Evolutionary conservation across 805 yeast genomes (phyloP).

Genomic region (Saitoella complicata): DNA sequence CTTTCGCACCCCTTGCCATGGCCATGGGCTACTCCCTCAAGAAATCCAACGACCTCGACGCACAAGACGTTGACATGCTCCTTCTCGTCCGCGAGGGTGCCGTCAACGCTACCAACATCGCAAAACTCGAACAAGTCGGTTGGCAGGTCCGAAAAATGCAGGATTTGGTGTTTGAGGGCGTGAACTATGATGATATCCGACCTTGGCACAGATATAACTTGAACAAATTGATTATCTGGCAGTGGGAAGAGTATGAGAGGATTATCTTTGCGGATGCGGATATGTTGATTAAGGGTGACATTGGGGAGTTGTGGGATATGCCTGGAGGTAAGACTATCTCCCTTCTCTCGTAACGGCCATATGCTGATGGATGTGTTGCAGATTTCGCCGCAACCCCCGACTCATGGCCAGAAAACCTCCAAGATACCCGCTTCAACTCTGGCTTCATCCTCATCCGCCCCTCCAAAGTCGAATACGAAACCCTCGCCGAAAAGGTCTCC

Average conservation of each 20-base stretch:
- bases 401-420: slow-evolving; percentile 15
- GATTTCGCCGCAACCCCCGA: slow-evolving; percentile 17
- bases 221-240: slow-evolving; percentile 44
- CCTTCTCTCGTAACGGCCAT: neutral
- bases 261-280: slow-evolving; percentile 40
- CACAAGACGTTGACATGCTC: slow-evolving; percentile 15
- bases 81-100: slow-evolving; percentile 17
- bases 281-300: slow-evolving; percentile 23
- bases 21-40: slow-evolving; percentile 15
- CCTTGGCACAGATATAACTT: slow-evolving; percentile 18
- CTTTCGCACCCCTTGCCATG: slow-evolving; percentile 15
- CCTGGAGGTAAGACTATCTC: slow-evolving; percentile 11
- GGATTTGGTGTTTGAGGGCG: slow-evolving; percentile 16
- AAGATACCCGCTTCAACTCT: slow-evolving; percentile 15
- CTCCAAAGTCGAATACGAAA: slow-evolving; percentile 14
- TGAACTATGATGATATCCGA: slow-evolving; percentile 13
- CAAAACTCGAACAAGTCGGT: slow-evolving; percentile 14
- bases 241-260: slow-evolving; percentile 24
- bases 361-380: neutral
- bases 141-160: slow-evolving; percentile 14
- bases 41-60: slow-evolving; percentile 15
- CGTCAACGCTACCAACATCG: slow-evolving; percentile 14
- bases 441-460: slow-evolving; percentile 16
- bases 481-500: slow-evolving; percentile 13
- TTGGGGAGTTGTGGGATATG: slow-evolving; percentile 14